Base-by-base conservation (phyloP, 805 yeast species). In the Hanseniaspora taiwanica region DNA sequence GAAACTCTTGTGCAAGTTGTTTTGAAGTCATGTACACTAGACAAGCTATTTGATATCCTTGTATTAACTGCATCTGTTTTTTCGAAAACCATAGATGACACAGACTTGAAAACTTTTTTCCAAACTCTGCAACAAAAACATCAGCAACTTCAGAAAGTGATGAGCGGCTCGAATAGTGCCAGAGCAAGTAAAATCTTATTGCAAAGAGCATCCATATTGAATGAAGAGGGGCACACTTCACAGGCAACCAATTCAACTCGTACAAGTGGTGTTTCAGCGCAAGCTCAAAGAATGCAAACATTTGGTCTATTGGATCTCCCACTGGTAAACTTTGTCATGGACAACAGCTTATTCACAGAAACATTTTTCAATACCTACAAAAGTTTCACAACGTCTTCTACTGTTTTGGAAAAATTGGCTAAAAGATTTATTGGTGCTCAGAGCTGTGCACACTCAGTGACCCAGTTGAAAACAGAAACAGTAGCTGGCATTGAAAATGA, bases 41-140 rank as follows among this genome's bases (percentile, higher is more conserved):
- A 83, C 35, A 75, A 76, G 48, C 66, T 89, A 49, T 68, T 86
- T 40, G 96, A 89, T 57, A 68, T 87, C 18, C 60, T 89, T 39
- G 85, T 89, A 4, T 66, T 72, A 55, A 89, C 81, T 17, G 78
- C 72, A 31, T 72, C 71, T 48, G 75, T 72, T 41, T 85, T 74
- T 53, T 62, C 68, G 2, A 63, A 61, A 29, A 51, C 54, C 29
- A 66, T 74, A 8, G 60, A 60, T 25, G 58, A 63, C 18, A 55
- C 54, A 8, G 77, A 73, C 47, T 51, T 71, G 36, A 66, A 65
- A 29, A 49, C 52, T 1, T 69, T 61, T 45, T 58, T 62, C 37
- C 43, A 51, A 19, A 20, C 36, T 5, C 12, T 33, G 36, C 21
- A 33, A 33, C 17, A 18, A 9, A 33, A 33, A 33, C 20, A 18